A percentile compares a stretch with the other conserved stretches of the same genome.
Evolutionary conservation across 306 rosid species (phyloP).

Genomic region (Alnus glutinosa): DNA sequence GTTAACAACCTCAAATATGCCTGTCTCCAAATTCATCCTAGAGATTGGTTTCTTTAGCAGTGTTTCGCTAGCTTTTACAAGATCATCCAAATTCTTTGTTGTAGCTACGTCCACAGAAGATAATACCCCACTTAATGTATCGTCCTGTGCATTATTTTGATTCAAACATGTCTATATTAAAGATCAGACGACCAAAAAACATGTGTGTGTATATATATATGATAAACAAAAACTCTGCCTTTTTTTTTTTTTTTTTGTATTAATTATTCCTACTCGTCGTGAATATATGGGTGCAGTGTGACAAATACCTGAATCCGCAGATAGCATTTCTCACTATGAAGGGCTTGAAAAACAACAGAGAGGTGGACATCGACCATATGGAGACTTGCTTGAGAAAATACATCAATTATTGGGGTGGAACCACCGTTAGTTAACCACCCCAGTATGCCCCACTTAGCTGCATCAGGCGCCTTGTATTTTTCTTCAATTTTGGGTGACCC

Average conservation of each 20-base stretch:
- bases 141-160: too few species aligned
- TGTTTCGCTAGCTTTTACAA: conserved; percentile 35
- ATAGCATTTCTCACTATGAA: conserved; percentile 24
- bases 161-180: too few species aligned
- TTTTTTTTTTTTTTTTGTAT: too few species aligned
- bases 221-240: too few species aligned
- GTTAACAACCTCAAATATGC: conserved; percentile 5
- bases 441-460: conserved; percentile 42
- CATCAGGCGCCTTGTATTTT: conserved; percentile 22
- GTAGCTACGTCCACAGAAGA: conserved; percentile 45
- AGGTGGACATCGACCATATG: conserved; percentile 35
- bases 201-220: too few species aligned
- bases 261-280: too few species aligned
- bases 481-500: conserved; percentile 37
- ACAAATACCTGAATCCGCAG: conserved; percentile 30
- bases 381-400: conserved; percentile 31
- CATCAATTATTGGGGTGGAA: conserved; percentile 28
- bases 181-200: too few species aligned
- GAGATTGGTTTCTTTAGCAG: conserved; percentile 41
- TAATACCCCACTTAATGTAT: conserved; percentile 32
- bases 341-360: conserved; percentile 33
- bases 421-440: conserved; percentile 31
- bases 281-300: too few species aligned
- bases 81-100: conserved; percentile 30
- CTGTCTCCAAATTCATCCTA: conserved; percentile 34